These are phyloP conservation scores for Trichoderma endophyticum DNA, from an alignment of 2,329 filamentous ascomycete species.

Conservation along the genomic window DNA sequence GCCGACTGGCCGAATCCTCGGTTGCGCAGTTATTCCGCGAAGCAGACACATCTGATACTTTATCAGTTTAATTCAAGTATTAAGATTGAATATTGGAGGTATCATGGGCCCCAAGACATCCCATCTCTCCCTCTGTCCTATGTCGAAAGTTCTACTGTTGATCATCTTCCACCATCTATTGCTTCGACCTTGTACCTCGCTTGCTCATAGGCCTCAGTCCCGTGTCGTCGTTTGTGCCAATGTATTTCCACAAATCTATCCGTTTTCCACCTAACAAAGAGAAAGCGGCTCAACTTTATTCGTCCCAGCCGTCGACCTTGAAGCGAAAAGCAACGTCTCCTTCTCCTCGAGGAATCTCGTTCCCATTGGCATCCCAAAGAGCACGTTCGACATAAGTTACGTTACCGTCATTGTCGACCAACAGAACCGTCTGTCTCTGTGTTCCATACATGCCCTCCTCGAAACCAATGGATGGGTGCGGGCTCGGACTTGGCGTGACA, in stretches of 20 bases:
- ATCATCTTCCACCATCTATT: neutral
- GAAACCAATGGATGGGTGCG: conserved; percentile 39
- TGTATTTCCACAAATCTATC: neutral
- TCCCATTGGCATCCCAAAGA: conserved; percentile 57
- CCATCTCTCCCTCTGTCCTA: neutral
- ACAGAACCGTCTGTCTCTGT: conserved; percentile 60
- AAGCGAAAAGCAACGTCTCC: conserved; percentile 57
- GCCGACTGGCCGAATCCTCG: neutral
- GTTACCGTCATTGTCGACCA: conserved; percentile 62
- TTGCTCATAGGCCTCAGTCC: neutral
- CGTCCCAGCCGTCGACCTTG: conserved; percentile 52
- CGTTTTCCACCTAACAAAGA: neutral
- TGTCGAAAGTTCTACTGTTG: neutral
- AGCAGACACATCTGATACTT: neutral
- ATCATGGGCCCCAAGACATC: neutral
- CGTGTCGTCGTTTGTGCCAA: too few relatives aligned
- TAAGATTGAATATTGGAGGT: neutral
- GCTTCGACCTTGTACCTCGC: neutral
- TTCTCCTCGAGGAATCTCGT: conserved; percentile 49
- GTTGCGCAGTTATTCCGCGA: conserved; percentile 8
- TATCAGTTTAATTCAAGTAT: neutral
- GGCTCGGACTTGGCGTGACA: conserved; percentile 27
- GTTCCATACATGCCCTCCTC: conserved; percentile 62
- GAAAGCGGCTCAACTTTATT: neutral
- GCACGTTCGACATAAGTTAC: conserved; percentile 59